These are phyloP conservation scores for Leptodermis oblonga DNA, from an alignment of 257 asterid genomes.

Conservation along the genomic window DNA sequence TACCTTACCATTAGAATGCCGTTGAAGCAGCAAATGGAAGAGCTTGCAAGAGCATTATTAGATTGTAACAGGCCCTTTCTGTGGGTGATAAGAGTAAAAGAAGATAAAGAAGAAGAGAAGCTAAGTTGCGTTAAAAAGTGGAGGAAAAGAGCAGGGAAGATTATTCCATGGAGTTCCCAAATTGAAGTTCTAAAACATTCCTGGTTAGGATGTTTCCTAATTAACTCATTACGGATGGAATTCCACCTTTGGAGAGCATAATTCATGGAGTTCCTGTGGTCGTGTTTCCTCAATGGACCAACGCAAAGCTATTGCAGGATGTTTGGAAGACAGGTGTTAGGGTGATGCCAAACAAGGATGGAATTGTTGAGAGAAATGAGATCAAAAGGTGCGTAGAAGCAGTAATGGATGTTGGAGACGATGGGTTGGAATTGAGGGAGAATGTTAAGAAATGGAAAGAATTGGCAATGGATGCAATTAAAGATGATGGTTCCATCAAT, in stretches of 20 bases:
- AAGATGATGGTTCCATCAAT: too few relatives aligned
- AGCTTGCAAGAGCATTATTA: constrained; percentile 25
- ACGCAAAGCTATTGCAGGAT: too few relatives aligned
- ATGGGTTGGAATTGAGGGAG: constrained; percentile 8
- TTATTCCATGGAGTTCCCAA: constrained; percentile 37
- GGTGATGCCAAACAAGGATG: too few relatives aligned
- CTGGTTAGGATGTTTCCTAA: constrained; percentile 26
- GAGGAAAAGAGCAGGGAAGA: constrained; percentile 24
- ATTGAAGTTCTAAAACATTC: constrained; percentile 27
- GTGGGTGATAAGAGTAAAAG: constrained; percentile 28
- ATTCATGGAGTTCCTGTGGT: too few relatives aligned
- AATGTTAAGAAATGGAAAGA: constrained; percentile 29
- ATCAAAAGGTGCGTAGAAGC: too few relatives aligned
- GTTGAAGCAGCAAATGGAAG: constrained; percentile 21
- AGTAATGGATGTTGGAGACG: constrained; percentile 16
- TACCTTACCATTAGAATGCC: too few relatives aligned
- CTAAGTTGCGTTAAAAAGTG: constrained; percentile 15
- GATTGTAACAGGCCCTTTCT: constrained; percentile 22
- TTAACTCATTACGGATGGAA: constrained; percentile 37
- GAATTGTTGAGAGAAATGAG: too few relatives aligned
- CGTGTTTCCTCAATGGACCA: too few relatives aligned
- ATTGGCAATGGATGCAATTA: constrained; percentile 23
- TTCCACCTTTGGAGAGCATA: constrained; percentile 26
- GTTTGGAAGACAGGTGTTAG: too few relatives aligned
- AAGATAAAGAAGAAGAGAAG: not conserved